phyloP scores from a whole-genome alignment of 768 basidiomycete genomes.

The Rhodotorula graminis region DNA sequence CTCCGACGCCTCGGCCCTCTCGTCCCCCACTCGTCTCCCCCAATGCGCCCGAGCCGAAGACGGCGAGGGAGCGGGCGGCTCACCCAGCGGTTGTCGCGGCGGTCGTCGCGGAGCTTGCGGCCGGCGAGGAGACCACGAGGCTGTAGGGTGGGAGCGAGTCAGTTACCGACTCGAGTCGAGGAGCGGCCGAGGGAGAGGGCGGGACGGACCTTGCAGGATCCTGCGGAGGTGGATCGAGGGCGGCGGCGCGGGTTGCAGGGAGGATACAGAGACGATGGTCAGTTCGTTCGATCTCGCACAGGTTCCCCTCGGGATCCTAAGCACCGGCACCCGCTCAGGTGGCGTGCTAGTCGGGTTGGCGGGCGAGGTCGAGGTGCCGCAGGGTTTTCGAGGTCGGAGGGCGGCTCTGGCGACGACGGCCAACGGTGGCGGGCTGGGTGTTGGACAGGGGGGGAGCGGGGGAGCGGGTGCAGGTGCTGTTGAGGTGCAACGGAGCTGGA shows the following conservation, averaged over 20 bases:
- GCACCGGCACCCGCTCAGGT: not conserved
- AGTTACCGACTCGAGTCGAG: not conserved
- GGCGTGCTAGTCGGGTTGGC: not conserved
- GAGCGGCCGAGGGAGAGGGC: not conserved
- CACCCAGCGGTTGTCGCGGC: constrained; percentile 96
- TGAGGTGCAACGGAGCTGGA: not conserved
- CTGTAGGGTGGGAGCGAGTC: not conserved
- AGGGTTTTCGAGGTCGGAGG: not conserved
- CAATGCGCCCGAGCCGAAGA: not conserved
- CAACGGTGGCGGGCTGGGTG: not conserved
- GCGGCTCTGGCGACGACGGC: not conserved
- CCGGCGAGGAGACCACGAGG: constrained; percentile 57
- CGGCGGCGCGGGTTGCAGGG: no score
- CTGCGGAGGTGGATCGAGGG: not conserved
- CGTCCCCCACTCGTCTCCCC: no score
- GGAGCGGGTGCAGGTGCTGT: not conserved
- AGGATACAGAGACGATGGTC: not conserved
- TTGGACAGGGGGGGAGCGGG: not conserved
- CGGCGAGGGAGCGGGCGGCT: constrained; percentile 39
- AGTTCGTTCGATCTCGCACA: not conserved
- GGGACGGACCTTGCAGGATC: constrained; percentile 18
- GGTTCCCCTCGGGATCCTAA: no score
- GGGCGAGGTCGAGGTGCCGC: not conserved
- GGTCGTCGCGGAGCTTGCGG: constrained; percentile 90
- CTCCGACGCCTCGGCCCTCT: no score